Evolutionary conservation across 2,329 filamentous ascomycete genomes (phyloP).

Genomic region (Fulvia fulva): DNA sequence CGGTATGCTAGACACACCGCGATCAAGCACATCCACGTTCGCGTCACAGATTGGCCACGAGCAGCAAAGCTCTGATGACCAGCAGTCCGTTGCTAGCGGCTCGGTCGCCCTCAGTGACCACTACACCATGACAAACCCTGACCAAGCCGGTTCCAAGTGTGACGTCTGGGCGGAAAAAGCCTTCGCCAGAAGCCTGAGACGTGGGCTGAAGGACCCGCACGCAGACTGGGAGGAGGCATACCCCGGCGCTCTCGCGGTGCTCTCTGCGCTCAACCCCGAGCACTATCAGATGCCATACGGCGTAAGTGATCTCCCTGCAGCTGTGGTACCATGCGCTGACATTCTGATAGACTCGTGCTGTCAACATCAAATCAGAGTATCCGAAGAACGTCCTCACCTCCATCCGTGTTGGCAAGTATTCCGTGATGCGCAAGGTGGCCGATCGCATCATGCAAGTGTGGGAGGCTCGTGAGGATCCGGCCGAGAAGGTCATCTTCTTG

Average conservation of each 20-base stretch:
- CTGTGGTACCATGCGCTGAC: conserved; percentile 9
- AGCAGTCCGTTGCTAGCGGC: conserved; percentile 4
- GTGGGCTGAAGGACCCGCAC: conserved; percentile 17
- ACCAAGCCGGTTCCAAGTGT: conserved; percentile 8
- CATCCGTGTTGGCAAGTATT: conserved; percentile 18
- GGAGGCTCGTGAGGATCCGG: conserved; percentile 14
- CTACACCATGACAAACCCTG: conserved; percentile 9
- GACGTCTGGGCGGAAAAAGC: conserved; percentile 18
- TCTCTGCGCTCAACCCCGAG: conserved; percentile 28
- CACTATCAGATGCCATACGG: conserved; percentile 23
- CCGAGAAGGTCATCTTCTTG: conserved; percentile 27
- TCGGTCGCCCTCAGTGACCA: conserved; percentile 16
- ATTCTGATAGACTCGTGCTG: conserved; percentile 22
- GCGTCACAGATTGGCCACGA: background rate
- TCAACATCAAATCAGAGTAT: conserved; percentile 32
- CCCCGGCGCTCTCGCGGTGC: conserved; percentile 16
- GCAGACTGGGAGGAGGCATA: conserved; percentile 23
- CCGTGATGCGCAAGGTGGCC: conserved; percentile 23
- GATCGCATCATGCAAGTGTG: conserved; percentile 28
- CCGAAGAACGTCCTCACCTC: conserved; percentile 23
- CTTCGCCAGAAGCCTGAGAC: conserved; percentile 13
- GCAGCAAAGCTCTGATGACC: background rate
- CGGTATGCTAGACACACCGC: background rate
- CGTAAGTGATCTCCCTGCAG: conserved; percentile 16
- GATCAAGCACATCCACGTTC: conserved; percentile 2